Conservation (phyloP, 192 early-diverging fungal genomes). For the Fimicolochytrium jonesii region DNA sequence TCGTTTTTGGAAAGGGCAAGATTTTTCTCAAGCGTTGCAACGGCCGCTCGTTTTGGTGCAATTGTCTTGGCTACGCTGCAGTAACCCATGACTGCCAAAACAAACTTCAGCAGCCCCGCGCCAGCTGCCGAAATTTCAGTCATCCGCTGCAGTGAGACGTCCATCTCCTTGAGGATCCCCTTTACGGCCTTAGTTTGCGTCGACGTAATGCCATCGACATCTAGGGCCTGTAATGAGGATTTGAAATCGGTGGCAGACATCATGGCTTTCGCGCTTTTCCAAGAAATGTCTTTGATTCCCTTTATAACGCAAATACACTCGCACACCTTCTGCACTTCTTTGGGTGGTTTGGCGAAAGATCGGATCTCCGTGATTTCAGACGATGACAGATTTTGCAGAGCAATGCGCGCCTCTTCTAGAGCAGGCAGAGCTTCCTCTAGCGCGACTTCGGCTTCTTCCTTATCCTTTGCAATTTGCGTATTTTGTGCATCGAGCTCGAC, state of each 20-base stretch:
- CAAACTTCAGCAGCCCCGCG: constrained; percentile 54
- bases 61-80: constrained; percentile 60
- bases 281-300: constrained; percentile 61
- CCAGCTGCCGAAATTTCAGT: constrained; percentile 58
- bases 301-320: constrained; percentile 63
- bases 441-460: constrained; percentile 62
- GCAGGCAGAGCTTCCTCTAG: constrained; percentile 57
- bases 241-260: constrained; percentile 61
- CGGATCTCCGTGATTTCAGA: constrained; percentile 61
- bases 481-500: constrained; percentile 50
- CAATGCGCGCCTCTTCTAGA: constrained; percentile 52
- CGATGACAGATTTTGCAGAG: constrained; percentile 51
- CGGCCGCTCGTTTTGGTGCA: constrained; percentile 53
- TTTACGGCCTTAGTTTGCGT: constrained; percentile 55
- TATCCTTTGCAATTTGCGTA: constrained; percentile 62
- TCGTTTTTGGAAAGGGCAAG: constrained; percentile 55
- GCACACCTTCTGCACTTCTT: constrained; percentile 63
- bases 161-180: constrained; percentile 55
- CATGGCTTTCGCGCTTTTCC: constrained; percentile 62
- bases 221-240: constrained; percentile 45
- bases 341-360: constrained; percentile 59
- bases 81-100: constrained; percentile 57
- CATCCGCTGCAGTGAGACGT: constrained; percentile 53
- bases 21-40: constrained; percentile 54
- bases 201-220: constrained; percentile 51